phyloP scores from a whole-genome alignment of 805 yeast species.

The Wickerhamomyces bisporus region DNA sequence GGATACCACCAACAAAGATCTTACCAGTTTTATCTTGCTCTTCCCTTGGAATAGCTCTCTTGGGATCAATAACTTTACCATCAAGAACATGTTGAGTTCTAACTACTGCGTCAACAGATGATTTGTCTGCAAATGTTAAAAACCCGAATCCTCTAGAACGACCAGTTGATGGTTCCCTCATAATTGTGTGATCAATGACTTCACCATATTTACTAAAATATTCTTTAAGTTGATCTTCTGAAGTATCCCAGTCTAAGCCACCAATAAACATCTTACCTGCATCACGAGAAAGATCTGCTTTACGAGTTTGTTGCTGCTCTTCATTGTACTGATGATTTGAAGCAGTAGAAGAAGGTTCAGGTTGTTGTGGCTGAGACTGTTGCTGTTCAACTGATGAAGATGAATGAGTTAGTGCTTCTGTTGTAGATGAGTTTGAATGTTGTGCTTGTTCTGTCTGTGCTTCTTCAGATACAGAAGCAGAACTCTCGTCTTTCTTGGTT shows the following conservation, averaged over 20 bases:
- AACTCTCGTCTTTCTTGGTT: background rate
- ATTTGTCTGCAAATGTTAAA: slow-evolving; percentile 76
- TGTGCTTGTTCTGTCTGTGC: no score
- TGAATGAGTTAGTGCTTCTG: no score
- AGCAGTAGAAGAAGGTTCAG: background rate
- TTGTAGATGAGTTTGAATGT: no score
- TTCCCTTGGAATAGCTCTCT: slow-evolving; percentile 94
- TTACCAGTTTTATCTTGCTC: slow-evolving; percentile 97
- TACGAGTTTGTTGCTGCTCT: slow-evolving; percentile 15
- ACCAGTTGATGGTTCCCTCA: slow-evolving; percentile 86
- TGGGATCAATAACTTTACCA: slow-evolving; percentile 96
- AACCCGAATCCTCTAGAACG: slow-evolving; percentile 95
- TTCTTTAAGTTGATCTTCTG: slow-evolving; percentile 76
- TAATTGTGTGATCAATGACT: slow-evolving; percentile 80
- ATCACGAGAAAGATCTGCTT: slow-evolving; percentile 57
- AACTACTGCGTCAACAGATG: slow-evolving; percentile 80
- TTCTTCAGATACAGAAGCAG: no score
- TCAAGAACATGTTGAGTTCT: slow-evolving; percentile 84
- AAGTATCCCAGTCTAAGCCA: slow-evolving; percentile 97
- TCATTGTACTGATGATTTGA: background rate
- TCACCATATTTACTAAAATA: slow-evolving; percentile 89
- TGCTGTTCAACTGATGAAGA: no score
- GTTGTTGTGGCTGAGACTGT: background rate
- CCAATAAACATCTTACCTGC: slow-evolving; percentile 94
- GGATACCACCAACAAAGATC: slow-evolving; percentile 95